phyloP scores from a whole-genome alignment of 768 basidiomycete genomes.

The Suillus subalutaceus region DNA sequence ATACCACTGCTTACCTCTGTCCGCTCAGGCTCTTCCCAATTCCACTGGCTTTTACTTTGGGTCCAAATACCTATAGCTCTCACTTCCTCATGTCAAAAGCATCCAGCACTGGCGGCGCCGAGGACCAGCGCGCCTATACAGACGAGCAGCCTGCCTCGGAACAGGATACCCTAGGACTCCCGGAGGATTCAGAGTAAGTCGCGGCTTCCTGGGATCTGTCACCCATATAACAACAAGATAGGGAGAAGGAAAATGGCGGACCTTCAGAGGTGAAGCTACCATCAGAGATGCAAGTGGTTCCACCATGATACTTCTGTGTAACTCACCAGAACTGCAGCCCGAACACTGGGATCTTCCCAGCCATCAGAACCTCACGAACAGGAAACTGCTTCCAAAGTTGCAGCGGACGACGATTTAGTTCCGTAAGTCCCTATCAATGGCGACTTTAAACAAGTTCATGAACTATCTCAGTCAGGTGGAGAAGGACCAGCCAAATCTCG shows the following conservation, averaged over 20 bases:
- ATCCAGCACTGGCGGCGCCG: not conserved
- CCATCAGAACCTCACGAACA: not conserved
- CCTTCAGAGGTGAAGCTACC: not conserved
- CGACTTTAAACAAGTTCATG: not conserved
- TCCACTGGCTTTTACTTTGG: not conserved
- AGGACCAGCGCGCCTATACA: not conserved
- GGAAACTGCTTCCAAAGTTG: not conserved
- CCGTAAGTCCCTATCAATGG: not conserved
- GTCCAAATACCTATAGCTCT: not conserved
- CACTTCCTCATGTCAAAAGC: not conserved
- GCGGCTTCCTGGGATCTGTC: not conserved
- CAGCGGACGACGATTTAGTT: not conserved
- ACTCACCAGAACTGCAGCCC: not conserved
- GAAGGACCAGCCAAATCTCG: not conserved
- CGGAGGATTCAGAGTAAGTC: not conserved
- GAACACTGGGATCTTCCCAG: not conserved
- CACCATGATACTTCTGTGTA: not conserved
- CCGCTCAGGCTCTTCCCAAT: not conserved
- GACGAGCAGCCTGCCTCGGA: not conserved
- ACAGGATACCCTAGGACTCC: not conserved
- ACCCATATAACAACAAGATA: not conserved
- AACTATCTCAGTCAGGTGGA: not conserved
- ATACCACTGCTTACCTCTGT: not conserved
- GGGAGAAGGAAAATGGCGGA: not conserved
- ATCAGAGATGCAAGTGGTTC: not conserved